Conservation (phyloP, 176 grass and related monocot genomes). For the Juncus inflexus region DNA sequence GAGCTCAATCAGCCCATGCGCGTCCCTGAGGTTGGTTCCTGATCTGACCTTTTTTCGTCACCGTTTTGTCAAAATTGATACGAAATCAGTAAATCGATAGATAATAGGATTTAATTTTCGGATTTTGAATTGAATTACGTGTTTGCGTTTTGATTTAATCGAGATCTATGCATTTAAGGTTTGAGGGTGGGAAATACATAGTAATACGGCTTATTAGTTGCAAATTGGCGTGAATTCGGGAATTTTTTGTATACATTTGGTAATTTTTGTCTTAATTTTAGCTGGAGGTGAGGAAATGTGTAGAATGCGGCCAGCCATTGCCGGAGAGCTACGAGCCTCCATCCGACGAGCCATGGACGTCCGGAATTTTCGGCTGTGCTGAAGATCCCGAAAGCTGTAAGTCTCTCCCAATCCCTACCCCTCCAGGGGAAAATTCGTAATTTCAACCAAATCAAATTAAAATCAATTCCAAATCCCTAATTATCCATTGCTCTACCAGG, state of each 20-base stretch:
- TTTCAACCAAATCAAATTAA: not conserved
- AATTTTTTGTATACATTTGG: slow-evolving; percentile 8
- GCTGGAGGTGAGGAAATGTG: slow-evolving; percentile 45
- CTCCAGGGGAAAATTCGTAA: not conserved
- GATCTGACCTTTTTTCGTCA: not conserved
- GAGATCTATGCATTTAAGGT: too few species aligned
- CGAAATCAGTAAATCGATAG: not conserved
- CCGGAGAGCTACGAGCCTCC: slow-evolving; percentile 47
- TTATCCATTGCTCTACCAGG: slow-evolving; percentile 35
- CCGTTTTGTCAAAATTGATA: not conserved
- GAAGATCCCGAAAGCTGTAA: slow-evolving; percentile 70
- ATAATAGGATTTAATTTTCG: not conserved
- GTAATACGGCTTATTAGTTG: too few species aligned
- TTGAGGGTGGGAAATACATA: too few species aligned
- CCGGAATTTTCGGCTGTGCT: slow-evolving; percentile 52
- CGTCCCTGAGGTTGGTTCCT: slow-evolving; percentile 50
- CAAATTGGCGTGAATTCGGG: too few species aligned
- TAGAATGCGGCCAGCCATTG: slow-evolving; percentile 45
- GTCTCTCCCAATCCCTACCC: not conserved
- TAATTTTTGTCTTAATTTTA: slow-evolving; percentile 8
- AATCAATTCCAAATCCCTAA: not conserved
- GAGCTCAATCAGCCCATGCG: slow-evolving; percentile 94
- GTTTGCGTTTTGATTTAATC: too few species aligned
- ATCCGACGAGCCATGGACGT: slow-evolving; percentile 59
- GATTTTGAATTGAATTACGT: not conserved